Evolutionary conservation across 2,329 filamentous ascomycete genomes (phyloP), one percentile per base, ranked within the genome.

Genomic region (Fusarium sp.): DNA sequence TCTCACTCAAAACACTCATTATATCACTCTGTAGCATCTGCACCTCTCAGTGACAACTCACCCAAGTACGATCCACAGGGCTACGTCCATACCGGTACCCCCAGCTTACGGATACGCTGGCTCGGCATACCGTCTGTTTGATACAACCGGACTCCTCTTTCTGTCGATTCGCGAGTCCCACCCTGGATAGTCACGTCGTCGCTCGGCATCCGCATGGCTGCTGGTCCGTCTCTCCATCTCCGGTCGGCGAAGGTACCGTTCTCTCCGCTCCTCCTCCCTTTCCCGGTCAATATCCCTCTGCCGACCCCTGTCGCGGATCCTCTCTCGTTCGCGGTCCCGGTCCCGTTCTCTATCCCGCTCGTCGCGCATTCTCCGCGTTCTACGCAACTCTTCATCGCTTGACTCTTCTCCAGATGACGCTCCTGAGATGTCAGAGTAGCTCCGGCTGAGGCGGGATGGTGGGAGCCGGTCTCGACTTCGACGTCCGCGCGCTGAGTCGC

Each of bases 161-260:
- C 74, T 71, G 5, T 78, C 72, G 8, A 76, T 66, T 40, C 74
- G 72, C 13, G 67, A 44, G 32, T 80, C 77, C 65, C 75, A 75
- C 7, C 72, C 67, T 7, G 68, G 67, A 49, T 73, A 68, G 15
- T 77, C 76, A 10, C 77, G 73, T 40, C 77, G 72, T 22, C 81
- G 74, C 57, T 83, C 81, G 31, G 79, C 73, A 57, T 84, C 81
- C 24, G 80, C 79, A 57, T 83, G 81, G 64, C 81, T 83, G 71
- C 81, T 83, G 4, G 81, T 80, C 40, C 82, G 73, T 42, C 80
- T 74, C 26, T 78, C 72, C 12, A 73, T 67, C 2, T 80, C 79
- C 2, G 79, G 76, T n/a, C 79, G 75, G 28, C 75, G 70, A 11
- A 77, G 67, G 60, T 79, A 76, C 25, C 72, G 71, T 7, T 76